phyloP scores from a whole-genome alignment of 169 alveolate species.

The Plasmodium relictum region DNA sequence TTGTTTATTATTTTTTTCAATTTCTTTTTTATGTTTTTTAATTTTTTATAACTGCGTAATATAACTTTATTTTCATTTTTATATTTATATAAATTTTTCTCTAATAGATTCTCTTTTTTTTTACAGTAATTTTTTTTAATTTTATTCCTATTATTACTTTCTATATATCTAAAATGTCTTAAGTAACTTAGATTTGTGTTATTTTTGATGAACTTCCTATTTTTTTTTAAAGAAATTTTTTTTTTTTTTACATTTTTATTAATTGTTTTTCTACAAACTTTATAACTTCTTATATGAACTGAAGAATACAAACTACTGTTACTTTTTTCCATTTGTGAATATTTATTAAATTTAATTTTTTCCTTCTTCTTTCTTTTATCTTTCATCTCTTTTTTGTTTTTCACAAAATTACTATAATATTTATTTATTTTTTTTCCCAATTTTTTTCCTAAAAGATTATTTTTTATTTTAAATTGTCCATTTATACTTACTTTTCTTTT shows the following conservation, averaged over 20 bases:
- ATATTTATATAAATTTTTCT: constrained; percentile 1
- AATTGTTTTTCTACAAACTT: not conserved
- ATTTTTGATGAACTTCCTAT: not conserved
- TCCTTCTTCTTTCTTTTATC: not conserved
- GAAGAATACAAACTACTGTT: not conserved
- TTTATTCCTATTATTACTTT: not conserved
- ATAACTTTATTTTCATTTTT: not conserved
- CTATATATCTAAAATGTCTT: not conserved
- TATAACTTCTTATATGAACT: not conserved
- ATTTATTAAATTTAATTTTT: not conserved
- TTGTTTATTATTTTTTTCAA: constrained; percentile 35
- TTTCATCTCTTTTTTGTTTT: not conserved
- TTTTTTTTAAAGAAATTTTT: not conserved
- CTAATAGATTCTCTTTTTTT: not conserved
- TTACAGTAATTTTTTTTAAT: not conserved
- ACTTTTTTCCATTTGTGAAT: not conserved
- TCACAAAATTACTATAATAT: constrained; percentile 13
- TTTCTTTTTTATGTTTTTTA: constrained; percentile 45
- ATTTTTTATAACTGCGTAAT: constrained; percentile 30
- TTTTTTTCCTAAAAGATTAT: constrained; percentile 23
- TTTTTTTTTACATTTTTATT: not conserved
- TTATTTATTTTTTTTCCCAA: constrained; percentile 25
- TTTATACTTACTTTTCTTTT: constrained; percentile 29
- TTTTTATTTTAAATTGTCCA: constrained; percentile 36
- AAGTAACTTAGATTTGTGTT: not conserved